Evolutionary conservation across 1,139 yeast species (phyloP), one percentile per base, ranked within the genome.

Genomic region (Zygoascus meyerae): DNA sequence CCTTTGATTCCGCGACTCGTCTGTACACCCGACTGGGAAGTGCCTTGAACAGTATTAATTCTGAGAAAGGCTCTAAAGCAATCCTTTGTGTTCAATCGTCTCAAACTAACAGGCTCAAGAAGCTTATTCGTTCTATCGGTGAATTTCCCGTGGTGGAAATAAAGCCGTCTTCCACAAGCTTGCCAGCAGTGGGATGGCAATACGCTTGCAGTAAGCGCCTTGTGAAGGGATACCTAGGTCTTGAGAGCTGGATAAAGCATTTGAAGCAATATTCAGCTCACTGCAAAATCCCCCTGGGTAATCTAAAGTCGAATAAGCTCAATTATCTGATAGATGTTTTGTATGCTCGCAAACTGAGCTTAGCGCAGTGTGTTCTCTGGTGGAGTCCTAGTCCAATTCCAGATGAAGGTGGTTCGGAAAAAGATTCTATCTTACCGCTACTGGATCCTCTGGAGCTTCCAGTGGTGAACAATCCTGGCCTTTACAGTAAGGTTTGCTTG

Each of bases 131-230:
- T 12, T 51, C 62, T 3, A 44, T 67, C 3, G 56, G 56, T 5
- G 85, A 79, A 33, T 75, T 83, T 55, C 96, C 97, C 2, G 72
- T 78, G 1, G 69, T 87, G 16, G 57, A 56, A 34, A 53, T 64
- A 34, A 73, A 73, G 48, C 77, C 84, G 75, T 70, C 74, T 14
- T 71, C 79, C 5, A 76, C 38, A 64, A 38, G 78, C 1, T 67
- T 87, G 28, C 92, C 95, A 5, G 83, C 95, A 2, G 68, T 92
- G 45, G 89, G 94, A 7, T 92, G 98, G 97, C 95, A 89, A 60
- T 65, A 77, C 1, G 71, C 79, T 21, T 73, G 86, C n/a, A 70
- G 82, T 40, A 83, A 81, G 55, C 72, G 89, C 50, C 69, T 86
- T 2, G 72, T 83, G 40, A 81, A 80, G 56, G 90, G 86, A 54